Base-by-base conservation (phyloP, 805 yeast genomes). In the Cyberlindnera maritima region DNA sequence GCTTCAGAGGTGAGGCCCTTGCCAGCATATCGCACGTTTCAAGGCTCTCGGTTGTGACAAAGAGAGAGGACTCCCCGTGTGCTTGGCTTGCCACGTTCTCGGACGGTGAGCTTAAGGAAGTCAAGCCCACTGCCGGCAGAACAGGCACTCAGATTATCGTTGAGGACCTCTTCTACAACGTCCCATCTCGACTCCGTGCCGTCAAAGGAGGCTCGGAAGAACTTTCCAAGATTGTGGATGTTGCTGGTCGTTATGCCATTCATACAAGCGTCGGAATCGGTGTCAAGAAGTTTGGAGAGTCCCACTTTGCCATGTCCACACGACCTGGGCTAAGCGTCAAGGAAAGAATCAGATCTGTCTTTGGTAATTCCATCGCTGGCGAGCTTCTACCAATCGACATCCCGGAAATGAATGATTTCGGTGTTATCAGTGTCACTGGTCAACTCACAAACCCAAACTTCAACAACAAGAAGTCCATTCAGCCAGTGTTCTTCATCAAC, bases 1-100 rank as follows among this genome's bases (percentile, higher is more conserved):
- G 99, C 4, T 94, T 94, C 63, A 74, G 99, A 46, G 99, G 99
- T 14, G 99, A 94, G 65, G 99, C 99, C 0, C 70, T 94, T 41
- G 97, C 98, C 1, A 83, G 94, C 61, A 91, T 94, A 8, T 89
- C 97, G 0, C 97, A 92, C 60, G 84, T 94, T 18, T 76, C 97
- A 0, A 84, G 90, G 48, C 69, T 94, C 2, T 75, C 88, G 0
- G 95, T 94, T 6, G 75, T 83, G 2, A 88, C 97, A 0, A 90
- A 87, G 64, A 80, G 86, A 0, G 59, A 54, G 7, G 74, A 67
- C 1, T 76, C 82, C 1, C 68, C 75, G 0, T 76, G 88, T 58
- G 97, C 96, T 0, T 85, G 85, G 78, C 79, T 66, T 41, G 80
- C 87, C 0, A 69, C 66, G n/a, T 92, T 83, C 59, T 48, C 75